Evolutionary conservation across 2,329 filamentous ascomycete species (phyloP), one percentile per base, ranked within the genome.

Genomic region (Blastomyces emzantsi): DNA sequence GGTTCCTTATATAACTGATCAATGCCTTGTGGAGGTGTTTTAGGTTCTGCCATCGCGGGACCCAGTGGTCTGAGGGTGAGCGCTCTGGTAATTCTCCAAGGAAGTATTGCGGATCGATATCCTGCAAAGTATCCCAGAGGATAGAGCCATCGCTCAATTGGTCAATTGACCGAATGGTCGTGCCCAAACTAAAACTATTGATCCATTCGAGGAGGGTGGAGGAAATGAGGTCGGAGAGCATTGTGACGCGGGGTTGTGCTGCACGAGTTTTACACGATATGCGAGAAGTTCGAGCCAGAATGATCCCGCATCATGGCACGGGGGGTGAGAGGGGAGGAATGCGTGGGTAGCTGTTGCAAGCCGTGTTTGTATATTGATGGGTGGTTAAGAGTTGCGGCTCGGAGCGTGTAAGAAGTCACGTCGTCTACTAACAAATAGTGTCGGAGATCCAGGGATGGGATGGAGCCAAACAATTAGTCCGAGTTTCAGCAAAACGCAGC

Each of bases 71-170:
- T 25, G 75, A 73, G 13, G 75, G 71, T 41, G 74, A 75, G 62
- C 73, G 73, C 68, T 80, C 77, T 30, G 79, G 79, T 19, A 81
- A 74, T 63, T 77, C 77, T 54, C 79, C 78, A 55, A 78, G 73
- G 66, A 81, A 81, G 66, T 76, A 77, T 62, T 79, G 75, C 36
- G 77, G 74, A 67, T 81, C 78, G 60, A 81, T 79, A 64, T 80
- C 77, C 67, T 80, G 79, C 55, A 80, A 68, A 43, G 79, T 77
- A 64, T 79, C 78, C 78, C 78, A 80, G 52, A 80, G 68, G 25
- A 80, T 75, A 41, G 74, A 74, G 22, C 78, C 78, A 67, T 79
- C 77, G 56, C 71, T 77, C 65, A 80, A 69, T 66, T 80, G 78
- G 67, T 73, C 74, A 33, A 72, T 74, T 22, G 73, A 71, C 58